Evolutionary conservation across 495 filamentous ascomycete species (phyloP).

Genomic region (Penicillium simplicissimum): DNA sequence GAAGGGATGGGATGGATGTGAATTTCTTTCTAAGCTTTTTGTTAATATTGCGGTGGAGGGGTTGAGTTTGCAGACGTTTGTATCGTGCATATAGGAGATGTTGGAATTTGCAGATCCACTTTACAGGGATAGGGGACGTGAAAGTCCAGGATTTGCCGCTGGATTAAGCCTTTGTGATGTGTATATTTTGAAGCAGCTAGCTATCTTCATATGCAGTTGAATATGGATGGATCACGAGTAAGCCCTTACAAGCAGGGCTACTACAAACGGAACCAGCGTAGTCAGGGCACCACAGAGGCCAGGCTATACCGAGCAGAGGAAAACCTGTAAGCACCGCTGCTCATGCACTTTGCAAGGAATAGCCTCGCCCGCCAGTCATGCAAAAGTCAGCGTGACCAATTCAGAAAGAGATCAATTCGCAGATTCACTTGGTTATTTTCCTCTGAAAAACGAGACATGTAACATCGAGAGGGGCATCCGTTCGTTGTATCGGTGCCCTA

Average conservation of each 20-base stretch:
- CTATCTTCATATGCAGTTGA: background rate
- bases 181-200: constrained; percentile 1
- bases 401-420: background rate
- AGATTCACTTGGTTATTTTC: background rate
- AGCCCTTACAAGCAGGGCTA: background rate
- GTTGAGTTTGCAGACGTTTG: no score
- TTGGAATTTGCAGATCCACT: no score
- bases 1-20: background rate
- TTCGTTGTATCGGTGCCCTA: background rate
- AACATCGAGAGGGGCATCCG: background rate
- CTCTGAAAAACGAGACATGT: background rate
- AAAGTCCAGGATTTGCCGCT: no score
- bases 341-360: constrained; percentile 2
- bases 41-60: no score
- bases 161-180: background rate
- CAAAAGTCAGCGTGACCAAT: constrained; percentile 4
- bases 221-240: background rate
- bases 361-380: background rate
- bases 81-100: no score
- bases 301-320: background rate
- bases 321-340: constrained; percentile 1
- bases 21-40: background rate
- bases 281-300: background rate
- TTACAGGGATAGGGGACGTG: no score
- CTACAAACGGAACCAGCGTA: background rate